phyloP scores from a whole-genome alignment of 1,139 yeast genomes.

The Hyphopichia fennica region DNA sequence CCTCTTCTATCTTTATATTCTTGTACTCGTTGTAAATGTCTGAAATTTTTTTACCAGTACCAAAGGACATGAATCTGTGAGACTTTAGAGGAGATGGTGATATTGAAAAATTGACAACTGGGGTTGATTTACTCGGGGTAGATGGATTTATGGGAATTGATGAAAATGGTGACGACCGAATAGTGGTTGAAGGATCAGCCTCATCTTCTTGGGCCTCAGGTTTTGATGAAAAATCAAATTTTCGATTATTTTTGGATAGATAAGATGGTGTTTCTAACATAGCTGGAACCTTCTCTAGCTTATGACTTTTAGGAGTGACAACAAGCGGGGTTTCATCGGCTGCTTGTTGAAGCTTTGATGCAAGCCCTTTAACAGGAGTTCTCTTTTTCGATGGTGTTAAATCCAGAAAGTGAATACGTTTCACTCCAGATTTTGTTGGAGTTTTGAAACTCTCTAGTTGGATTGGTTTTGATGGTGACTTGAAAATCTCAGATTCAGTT shows the following conservation, averaged over 20 bases:
- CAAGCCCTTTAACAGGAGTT: constrained; percentile 4
- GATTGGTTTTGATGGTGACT: background rate
- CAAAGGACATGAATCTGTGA: constrained; percentile 32
- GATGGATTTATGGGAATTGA: constrained; percentile 5
- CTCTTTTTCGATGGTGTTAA: constrained; percentile 12
- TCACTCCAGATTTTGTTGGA: constrained; percentile 27
- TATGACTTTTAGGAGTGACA: constrained; percentile 6
- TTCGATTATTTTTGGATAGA: constrained; percentile 23
- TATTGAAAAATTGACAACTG: constrained; percentile 26
- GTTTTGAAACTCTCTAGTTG: constrained; percentile 27
- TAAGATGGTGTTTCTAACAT: constrained; percentile 34
- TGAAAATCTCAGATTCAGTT: background rate
- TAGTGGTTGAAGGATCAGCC: background rate
- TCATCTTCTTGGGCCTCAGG: background rate
- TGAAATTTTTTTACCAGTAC: constrained; percentile 26
- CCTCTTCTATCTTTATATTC: constrained; percentile 17
- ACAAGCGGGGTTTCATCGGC: constrained; percentile 7
- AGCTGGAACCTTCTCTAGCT: constrained; percentile 2
- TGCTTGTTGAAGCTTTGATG: constrained; percentile 11
- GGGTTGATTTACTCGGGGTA: constrained; percentile 11
- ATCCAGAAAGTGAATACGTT: constrained; percentile 10
- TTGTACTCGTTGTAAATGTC: constrained; percentile 40
- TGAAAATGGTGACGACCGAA: constrained; percentile 4
- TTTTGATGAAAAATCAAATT: constrained; percentile 17
- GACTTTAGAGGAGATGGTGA: constrained; percentile 50